These are phyloP conservation scores for Carex littledalei DNA, from an alignment of 176 grass and related monocot genomes.

Conservation along the genomic window DNA sequence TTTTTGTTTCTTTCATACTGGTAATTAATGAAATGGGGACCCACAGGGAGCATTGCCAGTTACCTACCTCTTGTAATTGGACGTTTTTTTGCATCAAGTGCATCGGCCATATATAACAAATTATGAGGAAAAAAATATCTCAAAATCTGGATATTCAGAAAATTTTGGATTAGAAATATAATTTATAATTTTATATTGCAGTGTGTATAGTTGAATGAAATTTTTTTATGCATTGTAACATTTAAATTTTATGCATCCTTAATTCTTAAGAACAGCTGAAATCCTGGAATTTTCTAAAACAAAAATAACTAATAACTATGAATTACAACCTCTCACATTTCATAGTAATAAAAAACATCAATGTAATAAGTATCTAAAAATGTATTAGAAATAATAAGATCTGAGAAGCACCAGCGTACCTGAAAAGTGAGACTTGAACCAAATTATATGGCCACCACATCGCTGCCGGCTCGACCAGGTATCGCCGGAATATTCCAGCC, in stretches of 20 bases:
- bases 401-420: conserved; percentile 30
- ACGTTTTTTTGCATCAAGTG: background rate
- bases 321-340: background rate
- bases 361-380: background rate
- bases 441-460: conserved; percentile 99
- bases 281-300: background rate
- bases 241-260: background rate
- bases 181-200: background rate
- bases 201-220: background rate
- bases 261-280: background rate
- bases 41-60: background rate
- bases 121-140: background rate
- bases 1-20: background rate
- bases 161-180: background rate
- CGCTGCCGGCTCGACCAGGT: conserved; percentile 83
- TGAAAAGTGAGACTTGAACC: conserved; percentile 95
- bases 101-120: background rate
- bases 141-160: background rate
- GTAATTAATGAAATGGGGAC: background rate
- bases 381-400: background rate
- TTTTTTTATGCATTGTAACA: background rate
- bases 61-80: background rate
- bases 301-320: background rate
- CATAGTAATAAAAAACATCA: background rate
- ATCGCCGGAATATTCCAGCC: conserved; percentile 93